Conservation (phyloP, 1,284 basidiomycete genomes). For the Ceratobasidium theobromae region DNA sequence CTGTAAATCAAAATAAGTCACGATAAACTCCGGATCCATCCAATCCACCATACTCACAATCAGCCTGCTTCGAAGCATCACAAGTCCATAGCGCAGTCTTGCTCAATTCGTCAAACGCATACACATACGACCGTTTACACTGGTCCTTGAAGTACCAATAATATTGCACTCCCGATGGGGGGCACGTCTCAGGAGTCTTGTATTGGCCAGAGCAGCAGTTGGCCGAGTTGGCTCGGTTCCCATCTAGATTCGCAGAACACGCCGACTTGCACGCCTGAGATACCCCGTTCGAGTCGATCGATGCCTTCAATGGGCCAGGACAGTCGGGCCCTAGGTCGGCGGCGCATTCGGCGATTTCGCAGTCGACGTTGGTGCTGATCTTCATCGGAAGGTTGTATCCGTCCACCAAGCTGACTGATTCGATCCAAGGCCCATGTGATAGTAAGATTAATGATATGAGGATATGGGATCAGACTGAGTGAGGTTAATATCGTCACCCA, state of each 20-base stretch:
- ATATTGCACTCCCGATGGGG: constrained; percentile 32
- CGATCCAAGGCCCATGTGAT: too few species aligned
- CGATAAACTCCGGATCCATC: background rate
- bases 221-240: constrained; percentile 36
- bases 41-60: constrained; percentile 28
- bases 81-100: constrained; percentile 32
- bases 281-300: constrained; percentile 24
- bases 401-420: constrained; percentile 39
- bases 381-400: constrained; percentile 39
- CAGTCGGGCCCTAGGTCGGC: constrained; percentile 30
- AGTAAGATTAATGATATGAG: background rate
- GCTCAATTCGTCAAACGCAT: constrained; percentile 41
- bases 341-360: constrained; percentile 35
- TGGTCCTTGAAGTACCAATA: constrained; percentile 39
- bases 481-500: background rate
- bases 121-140: constrained; percentile 33
- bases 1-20: background rate
- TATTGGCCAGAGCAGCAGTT: constrained; percentile 40
- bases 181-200: constrained; percentile 38
- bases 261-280: constrained; percentile 33
- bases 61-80: constrained; percentile 17
- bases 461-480: too few species aligned
- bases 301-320: constrained; percentile 32
- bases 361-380: constrained; percentile 35
- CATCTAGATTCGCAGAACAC: constrained; percentile 12